Base-by-base conservation (phyloP, 805 yeast species). In the Wickerhamomyces kurtzmanii region DNA sequence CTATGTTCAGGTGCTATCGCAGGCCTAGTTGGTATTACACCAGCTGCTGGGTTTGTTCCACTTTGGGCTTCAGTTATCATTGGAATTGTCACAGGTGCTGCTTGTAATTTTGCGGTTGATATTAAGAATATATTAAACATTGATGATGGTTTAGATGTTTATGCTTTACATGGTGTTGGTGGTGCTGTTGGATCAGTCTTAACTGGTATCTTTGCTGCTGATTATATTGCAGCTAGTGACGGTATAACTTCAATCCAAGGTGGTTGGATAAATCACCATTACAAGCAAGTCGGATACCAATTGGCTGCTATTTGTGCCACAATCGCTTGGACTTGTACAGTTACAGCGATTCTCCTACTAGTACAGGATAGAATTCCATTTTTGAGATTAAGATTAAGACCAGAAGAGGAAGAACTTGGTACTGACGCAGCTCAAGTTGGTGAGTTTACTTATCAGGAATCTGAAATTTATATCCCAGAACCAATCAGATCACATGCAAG, bases 21-120 rank as follows among this genome's bases (percentile, higher is more conserved):
- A 19, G 98, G 97, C 38, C 70, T 89, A 37, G 96, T 91, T 27
- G 91, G 91, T 49, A 78, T 89, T 38, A 89, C 97, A 3, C 97
- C 98, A 26, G 96, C 89, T 38, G 96, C 97, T 13, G 97, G 96
- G 38, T 87, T 64, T 50, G 95, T 89, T 28, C 96, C 96, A 32
- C 75, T 89, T 32, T 89, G 87, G 74, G 73, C 86, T 34, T 71
- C 96, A 3, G 75, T 85, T 24, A 72, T 82, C 34, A 81, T 87
- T 47, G 96, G 96, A 49, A 68, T 72, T 33, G 59, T 85, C 22
- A 74, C 89, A 28, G 89, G 78, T 17, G 50, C 74, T 30, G 75
- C 75, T 21, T 85, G 94, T 62, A 86, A 87, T 67, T 69, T 73
- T 48, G 89, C 93, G 26, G 85, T 84, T 37, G 93, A 83, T 55